Base-by-base conservation (phyloP, 306 rosid genomes). In the Dryas alaskensis region DNA sequence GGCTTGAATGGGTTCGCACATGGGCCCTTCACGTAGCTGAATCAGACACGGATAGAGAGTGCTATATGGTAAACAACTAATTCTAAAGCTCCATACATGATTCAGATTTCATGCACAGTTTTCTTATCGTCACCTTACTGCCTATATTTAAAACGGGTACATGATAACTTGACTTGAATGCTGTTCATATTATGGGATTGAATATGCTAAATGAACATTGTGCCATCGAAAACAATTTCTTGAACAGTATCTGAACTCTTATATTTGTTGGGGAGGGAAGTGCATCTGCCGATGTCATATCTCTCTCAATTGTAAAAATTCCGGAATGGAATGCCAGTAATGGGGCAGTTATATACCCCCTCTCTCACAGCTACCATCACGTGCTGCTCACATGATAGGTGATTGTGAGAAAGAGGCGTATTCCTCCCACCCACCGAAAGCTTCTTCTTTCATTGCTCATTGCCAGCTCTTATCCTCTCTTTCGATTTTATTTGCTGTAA, bases 1-100 rank as follows among this genome's bases (percentile, higher is more conserved):
- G 98, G 72, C 95, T 94, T 43, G 98, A 94, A 80, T 94, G 98
- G 98, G 82, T 89, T 79, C 97, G 97, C 67, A 86, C 90, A 10
- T 88, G 85, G 88, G 91, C 96, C 44, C 87, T 89, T 60, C 87
- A 88, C 8, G 92, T 88, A 39, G 89, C 88, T 16, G 97, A 91
- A 67, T 88, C 95, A 10, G 97, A 91, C 82, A 78, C 91, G 5
- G 97, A 94, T 79, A 89, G 91, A 77, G 97, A 88, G 51, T 91
- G 98, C 83, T 94, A 89, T 75, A 85, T 62, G 84, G 97, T 94
- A 87, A 86, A 90, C 75, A 81, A 75, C 25, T 19, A 73, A 74
- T 54, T 78, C 49, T 63, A 27, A 47, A 68, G 76, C 76, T 86
- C 70, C 42, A 22, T 73, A 70, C 42, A 65, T 67, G 60, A 7